A percentile compares a stretch with the other conserved stretches of the same genome.
Evolutionary conservation across 1,284 basidiomycete genomes (phyloP).

Genomic region (Ceratobasidium sp.): DNA sequence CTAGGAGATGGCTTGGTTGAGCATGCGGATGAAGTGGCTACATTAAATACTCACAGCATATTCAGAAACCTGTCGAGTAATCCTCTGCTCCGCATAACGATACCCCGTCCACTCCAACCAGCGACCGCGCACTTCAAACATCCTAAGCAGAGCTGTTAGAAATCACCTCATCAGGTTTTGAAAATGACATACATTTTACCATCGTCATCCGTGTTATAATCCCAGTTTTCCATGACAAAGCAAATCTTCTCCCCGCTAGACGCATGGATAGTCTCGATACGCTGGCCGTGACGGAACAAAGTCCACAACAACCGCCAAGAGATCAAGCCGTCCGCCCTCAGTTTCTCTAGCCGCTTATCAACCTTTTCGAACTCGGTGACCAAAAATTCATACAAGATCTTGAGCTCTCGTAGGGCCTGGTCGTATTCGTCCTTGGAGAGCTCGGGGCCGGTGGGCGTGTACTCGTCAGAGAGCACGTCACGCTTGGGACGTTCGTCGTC

Average conservation of each 20-base stretch:
- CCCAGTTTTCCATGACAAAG: conserved; percentile 38
- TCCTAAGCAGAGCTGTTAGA: not conserved
- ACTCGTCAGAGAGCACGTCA: conserved; percentile 39
- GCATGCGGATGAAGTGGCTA: not conserved
- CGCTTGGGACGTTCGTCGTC: conserved; percentile 15
- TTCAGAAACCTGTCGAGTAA: conserved; percentile 35
- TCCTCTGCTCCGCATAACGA: conserved; percentile 38
- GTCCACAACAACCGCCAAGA: conserved; percentile 42
- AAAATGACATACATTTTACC: conserved; percentile 17
- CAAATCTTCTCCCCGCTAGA: conserved; percentile 36
- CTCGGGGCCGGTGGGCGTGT: conserved; percentile 23
- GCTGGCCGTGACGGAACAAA: conserved; percentile 28
- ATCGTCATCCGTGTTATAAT: conserved; percentile 36
- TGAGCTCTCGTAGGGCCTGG: conserved; percentile 39
- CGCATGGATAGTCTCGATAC: conserved; percentile 34
- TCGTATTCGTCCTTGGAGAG: conserved; percentile 33
- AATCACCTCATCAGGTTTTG: not conserved
- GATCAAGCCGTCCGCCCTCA: conserved; percentile 27
- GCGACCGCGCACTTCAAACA: conserved; percentile 32
- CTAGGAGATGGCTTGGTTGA: not conserved
- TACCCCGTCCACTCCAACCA: conserved; percentile 41
- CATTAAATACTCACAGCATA: conserved; percentile 12
- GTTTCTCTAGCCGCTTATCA: conserved; percentile 27
- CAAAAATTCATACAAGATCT: conserved; percentile 20
- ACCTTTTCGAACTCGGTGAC: conserved; percentile 35